Evolutionary conservation across 148 eudicot genomes (phyloP).

Genomic region (Chenopodium album): DNA sequence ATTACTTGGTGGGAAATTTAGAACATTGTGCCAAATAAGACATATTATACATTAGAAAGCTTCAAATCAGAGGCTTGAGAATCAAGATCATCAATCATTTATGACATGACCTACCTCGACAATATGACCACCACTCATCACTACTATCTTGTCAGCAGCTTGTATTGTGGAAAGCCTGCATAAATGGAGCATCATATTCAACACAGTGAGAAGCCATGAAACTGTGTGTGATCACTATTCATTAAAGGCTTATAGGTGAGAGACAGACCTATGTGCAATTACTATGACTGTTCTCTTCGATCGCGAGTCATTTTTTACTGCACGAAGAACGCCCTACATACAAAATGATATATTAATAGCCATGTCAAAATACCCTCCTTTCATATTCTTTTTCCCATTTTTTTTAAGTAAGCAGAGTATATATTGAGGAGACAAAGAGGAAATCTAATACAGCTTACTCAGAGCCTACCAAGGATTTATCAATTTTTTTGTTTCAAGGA

Average conservation of each 20-base stretch:
- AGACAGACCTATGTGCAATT: constrained; percentile 84
- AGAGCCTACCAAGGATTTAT: not conserved
- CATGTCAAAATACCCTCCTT: not conserved
- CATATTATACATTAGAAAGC: not conserved
- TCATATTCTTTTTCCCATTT: not conserved
- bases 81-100: not conserved
- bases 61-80: constrained; percentile 7
- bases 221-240: not conserved
- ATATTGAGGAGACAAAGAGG: not conserved
- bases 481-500: not conserved
- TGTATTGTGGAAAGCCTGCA: constrained; percentile 92
- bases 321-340: constrained; percentile 82
- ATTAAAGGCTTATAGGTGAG: constrained; percentile 1
- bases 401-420: not conserved
- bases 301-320: constrained; percentile 55
- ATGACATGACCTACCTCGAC: constrained; percentile 61
- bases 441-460: not conserved
- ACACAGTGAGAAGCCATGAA: constrained; percentile 3
- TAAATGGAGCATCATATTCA: constrained; percentile 19
- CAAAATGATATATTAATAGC: constrained; percentile 13
- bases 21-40: not conserved
- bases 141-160: constrained; percentile 95
- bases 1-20: not conserved
- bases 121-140: constrained; percentile 78
- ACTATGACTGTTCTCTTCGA: constrained; percentile 77